These are phyloP conservation scores for Cicer judaicum DNA, from an alignment of 306 rosid species.

Conservation along the genomic window DNA sequence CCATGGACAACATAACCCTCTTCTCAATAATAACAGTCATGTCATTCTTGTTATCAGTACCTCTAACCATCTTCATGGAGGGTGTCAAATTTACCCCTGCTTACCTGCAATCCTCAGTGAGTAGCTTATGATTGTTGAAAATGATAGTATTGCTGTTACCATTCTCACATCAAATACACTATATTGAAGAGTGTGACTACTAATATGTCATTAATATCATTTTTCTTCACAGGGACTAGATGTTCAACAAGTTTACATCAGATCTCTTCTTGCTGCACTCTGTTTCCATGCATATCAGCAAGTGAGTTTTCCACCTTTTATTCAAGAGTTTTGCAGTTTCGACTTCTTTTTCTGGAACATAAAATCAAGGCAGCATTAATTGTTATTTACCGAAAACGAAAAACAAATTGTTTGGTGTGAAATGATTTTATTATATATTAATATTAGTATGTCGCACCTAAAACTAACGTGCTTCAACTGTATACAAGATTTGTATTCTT, in stretches of 20 bases:
- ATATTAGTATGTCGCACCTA: no score
- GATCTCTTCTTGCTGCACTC: slow-evolving; percentile 90
- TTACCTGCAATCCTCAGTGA: slow-evolving; percentile 75
- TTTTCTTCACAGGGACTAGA: slow-evolving; percentile 72
- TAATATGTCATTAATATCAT: slow-evolving; percentile 21
- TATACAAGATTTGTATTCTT: neutral
- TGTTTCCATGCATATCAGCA: slow-evolving; percentile 98
- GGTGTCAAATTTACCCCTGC: slow-evolving; percentile 88
- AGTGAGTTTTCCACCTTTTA: slow-evolving; percentile 52
- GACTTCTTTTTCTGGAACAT: neutral
- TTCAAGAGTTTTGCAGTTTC: slow-evolving; percentile 2
- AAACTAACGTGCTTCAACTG: no score
- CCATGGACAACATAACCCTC: slow-evolving; percentile 92
- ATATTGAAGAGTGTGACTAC: neutral
- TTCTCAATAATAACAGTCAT: slow-evolving; percentile 91
- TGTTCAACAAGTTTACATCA: slow-evolving; percentile 61
- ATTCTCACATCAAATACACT: slow-evolving; percentile 28
- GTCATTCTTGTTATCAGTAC: slow-evolving; percentile 84
- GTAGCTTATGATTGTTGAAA: slow-evolving; percentile 48
- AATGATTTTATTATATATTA: neutral
- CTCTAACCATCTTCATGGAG: slow-evolving; percentile 71
- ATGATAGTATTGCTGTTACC: slow-evolving; percentile 15
- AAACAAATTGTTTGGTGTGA: neutral
- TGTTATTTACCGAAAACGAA: neutral
- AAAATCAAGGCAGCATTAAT: neutral